Conservation (phyloP, 2,329 filamentous ascomycete species). For the Aureobasidium subglaciale region DNA sequence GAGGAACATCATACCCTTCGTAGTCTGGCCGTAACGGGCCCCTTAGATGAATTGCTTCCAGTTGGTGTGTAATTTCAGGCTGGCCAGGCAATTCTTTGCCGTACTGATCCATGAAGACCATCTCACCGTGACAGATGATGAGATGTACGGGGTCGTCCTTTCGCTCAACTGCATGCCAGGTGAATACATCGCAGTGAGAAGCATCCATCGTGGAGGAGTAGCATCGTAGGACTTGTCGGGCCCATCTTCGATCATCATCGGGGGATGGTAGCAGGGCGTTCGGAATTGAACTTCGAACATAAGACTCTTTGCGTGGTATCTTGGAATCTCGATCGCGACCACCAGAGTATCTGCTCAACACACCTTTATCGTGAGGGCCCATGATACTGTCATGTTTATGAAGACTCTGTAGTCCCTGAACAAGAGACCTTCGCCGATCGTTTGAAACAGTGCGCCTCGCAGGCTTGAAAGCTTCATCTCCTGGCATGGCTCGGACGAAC, state of each 20-base stretch:
- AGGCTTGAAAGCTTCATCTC: conserved; percentile 8
- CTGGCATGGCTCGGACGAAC: conserved; percentile 6
- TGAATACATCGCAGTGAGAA: conserved; percentile 5
- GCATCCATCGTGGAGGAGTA: neutral
- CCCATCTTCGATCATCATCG: conserved; percentile 1
- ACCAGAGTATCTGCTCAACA: conserved; percentile 10
- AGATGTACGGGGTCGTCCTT: conserved; percentile 9
- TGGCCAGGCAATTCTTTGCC: neutral
- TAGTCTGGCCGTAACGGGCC: neutral
- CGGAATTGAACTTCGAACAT: conserved; percentile 2
- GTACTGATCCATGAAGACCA: conserved; percentile 13
- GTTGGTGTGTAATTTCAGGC: neutral
- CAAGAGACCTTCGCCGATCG: conserved; percentile 9
- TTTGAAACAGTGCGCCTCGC: neutral
- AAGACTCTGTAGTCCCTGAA: neutral
- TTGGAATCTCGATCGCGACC: conserved; percentile 4
- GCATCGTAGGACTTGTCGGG: neutral
- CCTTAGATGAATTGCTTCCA: neutral
- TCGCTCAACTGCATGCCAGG: conserved; percentile 10
- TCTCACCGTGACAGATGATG: conserved; percentile 4
- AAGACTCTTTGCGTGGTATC: conserved; percentile 5
- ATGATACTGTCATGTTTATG: conserved; percentile 6
- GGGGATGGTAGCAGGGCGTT: conserved; percentile 2
- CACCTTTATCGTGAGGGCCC: neutral
- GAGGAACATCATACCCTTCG: conserved; percentile 1